Conservation (phyloP, 2,329 filamentous ascomycete species). For the Colletotrichum zoysiae region DNA sequence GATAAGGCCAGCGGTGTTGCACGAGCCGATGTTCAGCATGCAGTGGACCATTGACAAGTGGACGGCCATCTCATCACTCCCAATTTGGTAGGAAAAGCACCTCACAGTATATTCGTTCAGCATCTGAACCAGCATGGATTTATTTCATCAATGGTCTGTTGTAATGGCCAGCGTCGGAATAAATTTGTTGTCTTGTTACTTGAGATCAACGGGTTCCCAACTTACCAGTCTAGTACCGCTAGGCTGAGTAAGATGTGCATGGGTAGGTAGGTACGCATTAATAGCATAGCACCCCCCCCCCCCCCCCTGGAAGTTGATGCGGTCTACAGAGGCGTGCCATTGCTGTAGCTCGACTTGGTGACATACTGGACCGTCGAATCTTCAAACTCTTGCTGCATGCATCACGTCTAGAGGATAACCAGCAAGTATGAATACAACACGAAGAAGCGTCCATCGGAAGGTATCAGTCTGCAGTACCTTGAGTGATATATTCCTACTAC, state of each 20-base stretch:
- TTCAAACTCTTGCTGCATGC: neutral
- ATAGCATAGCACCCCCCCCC: neutral
- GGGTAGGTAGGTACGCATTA: neutral
- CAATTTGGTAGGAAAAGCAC: no score
- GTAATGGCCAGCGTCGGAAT: no score
- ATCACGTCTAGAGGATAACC: neutral
- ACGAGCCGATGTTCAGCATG: neutral
- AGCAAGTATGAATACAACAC: neutral
- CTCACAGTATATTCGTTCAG: no score
- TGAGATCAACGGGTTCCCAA: neutral
- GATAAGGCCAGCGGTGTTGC: slow-evolving; percentile 20
- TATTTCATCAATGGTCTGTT: neutral
- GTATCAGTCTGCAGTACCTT: slow-evolving; percentile 4
- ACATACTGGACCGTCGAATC: neutral
- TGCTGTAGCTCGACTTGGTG: neutral
- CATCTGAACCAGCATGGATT: no score
- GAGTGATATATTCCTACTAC: no score
- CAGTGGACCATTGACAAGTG: neutral
- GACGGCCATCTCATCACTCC: neutral
- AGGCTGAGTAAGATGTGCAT: neutral
- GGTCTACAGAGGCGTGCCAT: slow-evolving; percentile 29
- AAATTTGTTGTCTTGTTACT: neutral
- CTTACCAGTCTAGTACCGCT: neutral
- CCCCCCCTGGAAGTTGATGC: neutral
- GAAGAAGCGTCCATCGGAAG: neutral